Base-by-base conservation (phyloP, 805 yeast species). In the Myxozyma geophila region DNA sequence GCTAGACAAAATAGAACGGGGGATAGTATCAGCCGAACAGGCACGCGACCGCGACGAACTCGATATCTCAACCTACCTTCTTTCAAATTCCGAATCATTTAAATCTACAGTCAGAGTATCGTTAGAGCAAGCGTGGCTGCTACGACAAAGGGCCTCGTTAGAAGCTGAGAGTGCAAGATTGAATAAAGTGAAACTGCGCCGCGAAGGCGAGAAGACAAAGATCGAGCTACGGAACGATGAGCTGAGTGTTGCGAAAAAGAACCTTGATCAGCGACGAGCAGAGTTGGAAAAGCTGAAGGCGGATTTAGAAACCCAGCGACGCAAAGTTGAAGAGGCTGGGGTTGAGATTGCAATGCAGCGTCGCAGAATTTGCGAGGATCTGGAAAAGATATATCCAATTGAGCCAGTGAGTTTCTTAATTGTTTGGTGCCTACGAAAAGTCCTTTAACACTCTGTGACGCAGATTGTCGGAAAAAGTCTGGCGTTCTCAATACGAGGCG, bases 401-500 rank as follows among this genome's bases (percentile, higher is more conserved):
- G 75, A 72, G 53, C 70, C 74, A 2, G 63, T 64, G 23, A 62
- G 64, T 51, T 21, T 61, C 13, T 60, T 28, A 10, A 12, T 23
- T 21, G 13, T 47, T 52, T 28, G 5, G 28, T 28, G 28, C 5
- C 8, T 60, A 67, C 41, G 70, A 72, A 72, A 58, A 39, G 43
- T 39, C n/a, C 3, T 72, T 68, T 49, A 67, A n/a, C 48, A 21
- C 41, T 35, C 10, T 12, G 5, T 44, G 36, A 21, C 8, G 12
- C 35, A 47, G 55, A 67, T 67, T 15, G 57, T 62, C 9, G 63
- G 60, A 7, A 55, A 58, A 28, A 46, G 65, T 12, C 64, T 71
- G 36, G 67, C 64, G 19, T 77, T 76, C 66, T 69, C 77, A 17
- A 77, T 78, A n/a, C 70, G 78, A 41, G 77, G 75, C 13, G 58